Percentiles rank a stretch among this genome's conserved stretches.
Evolutionary conservation across 2,329 filamentous ascomycete genomes (phyloP).

Genomic region (Stemphylium vesicarium): DNA sequence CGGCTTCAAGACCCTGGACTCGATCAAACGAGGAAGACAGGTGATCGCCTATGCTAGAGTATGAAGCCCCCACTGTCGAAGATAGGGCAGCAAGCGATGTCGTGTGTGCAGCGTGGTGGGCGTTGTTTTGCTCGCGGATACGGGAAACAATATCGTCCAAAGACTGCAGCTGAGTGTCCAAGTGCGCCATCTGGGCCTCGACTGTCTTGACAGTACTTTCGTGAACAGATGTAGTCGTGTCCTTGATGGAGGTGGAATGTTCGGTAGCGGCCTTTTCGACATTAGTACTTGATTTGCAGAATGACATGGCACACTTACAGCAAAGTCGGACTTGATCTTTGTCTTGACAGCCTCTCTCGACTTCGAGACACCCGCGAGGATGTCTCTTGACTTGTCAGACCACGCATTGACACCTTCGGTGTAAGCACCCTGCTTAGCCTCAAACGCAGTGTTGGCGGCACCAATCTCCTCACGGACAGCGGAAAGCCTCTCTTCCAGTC

Average conservation of each 20-base stretch:
- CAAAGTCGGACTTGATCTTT: conserved; percentile 87
- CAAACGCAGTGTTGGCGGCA: conserved; percentile 68
- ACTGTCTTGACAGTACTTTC: conserved; percentile 89
- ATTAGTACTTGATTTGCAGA: conserved; percentile 28
- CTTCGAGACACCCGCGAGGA: conserved; percentile 73
- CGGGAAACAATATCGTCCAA: conserved; percentile 89
- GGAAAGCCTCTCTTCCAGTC: conserved; percentile 69
- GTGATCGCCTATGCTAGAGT: conserved; percentile 72
- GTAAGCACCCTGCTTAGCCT: conserved; percentile 70
- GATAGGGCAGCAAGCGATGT: conserved; percentile 71
- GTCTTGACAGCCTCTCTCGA: conserved; percentile 80
- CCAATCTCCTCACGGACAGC: conserved; percentile 69
- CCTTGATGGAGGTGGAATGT: conserved; percentile 82
- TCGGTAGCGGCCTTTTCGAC: conserved; percentile 68
- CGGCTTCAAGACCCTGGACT: conserved; percentile 70
- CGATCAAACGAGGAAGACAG: conserved; percentile 72
- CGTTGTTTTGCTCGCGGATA: conserved; percentile 79
- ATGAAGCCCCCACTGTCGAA: conserved; percentile 73
- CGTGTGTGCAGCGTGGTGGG: conserved; percentile 73
- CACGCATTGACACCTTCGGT: conserved; percentile 75
- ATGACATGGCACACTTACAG: conserved; percentile 57
- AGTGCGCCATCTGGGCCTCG: conserved; percentile 83
- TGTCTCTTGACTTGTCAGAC: conserved; percentile 70
- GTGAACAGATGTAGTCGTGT: conserved; percentile 84
- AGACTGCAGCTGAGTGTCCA: conserved; percentile 86